Conservation (phyloP, 345 rosid genomes). For the Anastatica hierochuntica region DNA sequence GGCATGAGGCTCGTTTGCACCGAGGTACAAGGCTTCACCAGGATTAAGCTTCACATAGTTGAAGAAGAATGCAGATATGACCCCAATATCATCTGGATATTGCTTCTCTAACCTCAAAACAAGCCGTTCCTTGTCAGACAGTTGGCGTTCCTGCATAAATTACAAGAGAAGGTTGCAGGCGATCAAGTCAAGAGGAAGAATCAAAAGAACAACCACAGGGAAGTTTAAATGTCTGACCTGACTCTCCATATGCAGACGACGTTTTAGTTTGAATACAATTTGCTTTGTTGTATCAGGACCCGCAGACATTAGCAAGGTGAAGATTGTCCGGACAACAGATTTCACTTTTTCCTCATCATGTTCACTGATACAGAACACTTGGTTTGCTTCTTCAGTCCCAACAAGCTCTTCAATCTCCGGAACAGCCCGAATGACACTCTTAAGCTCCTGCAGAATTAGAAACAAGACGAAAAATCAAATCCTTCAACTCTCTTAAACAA, state of each 20-base stretch:
- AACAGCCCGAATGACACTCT: conserved; percentile 52
- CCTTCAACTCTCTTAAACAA: background rate
- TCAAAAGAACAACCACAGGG: background rate
- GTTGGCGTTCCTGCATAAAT: conserved; percentile 46
- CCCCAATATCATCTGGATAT: conserved; percentile 82
- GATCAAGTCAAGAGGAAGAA: background rate
- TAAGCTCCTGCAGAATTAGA: conserved; percentile 61
- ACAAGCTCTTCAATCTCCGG: conserved; percentile 83
- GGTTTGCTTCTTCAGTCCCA: conserved; percentile 46
- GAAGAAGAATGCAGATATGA: conserved; percentile 73
- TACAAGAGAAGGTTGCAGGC: background rate
- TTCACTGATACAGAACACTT: conserved; percentile 35
- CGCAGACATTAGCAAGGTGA: conserved; percentile 80
- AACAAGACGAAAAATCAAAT: conserved; percentile 1
- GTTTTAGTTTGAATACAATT: conserved; percentile 48
- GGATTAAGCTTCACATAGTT: conserved; percentile 89
- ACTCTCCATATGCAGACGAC: conserved; percentile 52
- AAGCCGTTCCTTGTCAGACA: conserved; percentile 80
- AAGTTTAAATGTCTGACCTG: conserved; percentile 38
- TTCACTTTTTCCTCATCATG: conserved; percentile 48
- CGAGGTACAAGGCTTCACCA: conserved; percentile 92
- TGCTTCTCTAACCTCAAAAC: conserved; percentile 77
- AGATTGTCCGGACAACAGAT: conserved; percentile 51
- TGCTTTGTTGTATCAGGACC: conserved; percentile 50
- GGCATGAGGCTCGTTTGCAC: conserved; percentile 95